Conservation (phyloP, 768 basidiomycete species). For the Polyporus arcularius region DNA sequence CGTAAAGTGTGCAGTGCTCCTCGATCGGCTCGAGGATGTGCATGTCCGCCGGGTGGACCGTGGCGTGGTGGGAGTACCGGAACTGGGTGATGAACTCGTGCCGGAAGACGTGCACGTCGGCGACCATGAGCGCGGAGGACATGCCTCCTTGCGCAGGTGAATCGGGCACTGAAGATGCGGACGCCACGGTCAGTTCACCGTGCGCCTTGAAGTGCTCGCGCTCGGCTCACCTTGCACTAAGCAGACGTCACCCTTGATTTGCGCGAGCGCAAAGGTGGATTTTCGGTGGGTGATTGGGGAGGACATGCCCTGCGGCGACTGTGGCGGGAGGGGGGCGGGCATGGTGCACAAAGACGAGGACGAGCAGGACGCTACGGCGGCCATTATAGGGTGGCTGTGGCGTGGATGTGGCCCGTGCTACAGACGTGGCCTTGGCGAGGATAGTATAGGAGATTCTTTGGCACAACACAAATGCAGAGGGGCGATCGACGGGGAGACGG, state of each 20-base stretch:
- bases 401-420: background rate
- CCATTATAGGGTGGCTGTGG: constrained; percentile 7
- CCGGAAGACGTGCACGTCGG: constrained; percentile 36
- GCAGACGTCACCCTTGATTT: constrained; percentile 28
- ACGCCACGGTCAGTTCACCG: background rate
- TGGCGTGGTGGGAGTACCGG: constrained; percentile 36
- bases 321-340: constrained; percentile 10
- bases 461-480: background rate
- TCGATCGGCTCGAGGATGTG: constrained; percentile 36
- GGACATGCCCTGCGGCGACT: background rate
- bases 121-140: constrained; percentile 31
- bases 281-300: background rate
- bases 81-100: constrained; percentile 43
- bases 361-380: constrained; percentile 12
- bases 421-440: background rate
- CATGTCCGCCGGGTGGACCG: constrained; percentile 37
- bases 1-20: constrained; percentile 31
- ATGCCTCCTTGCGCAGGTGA: constrained; percentile 17
- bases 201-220: background rate
- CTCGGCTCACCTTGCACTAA: constrained; percentile 30
- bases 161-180: constrained; percentile 9
- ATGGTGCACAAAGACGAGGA: constrained; percentile 13
- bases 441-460: background rate
- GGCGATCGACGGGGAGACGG: background rate
- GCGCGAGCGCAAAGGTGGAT: constrained; percentile 28